These are phyloP conservation scores for Mikania micrantha DNA, from an alignment of 129 eudicot genomes.

Conservation along the genomic window DNA sequence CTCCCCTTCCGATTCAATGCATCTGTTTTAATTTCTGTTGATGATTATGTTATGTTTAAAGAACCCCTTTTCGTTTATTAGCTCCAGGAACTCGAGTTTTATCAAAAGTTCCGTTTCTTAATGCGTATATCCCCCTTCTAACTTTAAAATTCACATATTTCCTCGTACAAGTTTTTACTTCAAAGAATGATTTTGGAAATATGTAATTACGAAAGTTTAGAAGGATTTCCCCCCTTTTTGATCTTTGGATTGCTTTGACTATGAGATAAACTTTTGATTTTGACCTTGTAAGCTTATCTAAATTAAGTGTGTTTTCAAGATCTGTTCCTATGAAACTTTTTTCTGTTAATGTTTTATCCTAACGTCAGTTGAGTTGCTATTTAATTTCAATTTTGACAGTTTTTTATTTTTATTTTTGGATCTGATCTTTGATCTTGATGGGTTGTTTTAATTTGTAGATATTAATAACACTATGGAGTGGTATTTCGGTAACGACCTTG, in stretches of 20 bases:
- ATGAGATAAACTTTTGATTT: background rate
- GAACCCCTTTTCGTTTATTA: background rate
- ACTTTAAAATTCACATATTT: too few relatives aligned
- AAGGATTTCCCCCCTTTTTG: background rate
- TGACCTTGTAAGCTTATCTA: background rate
- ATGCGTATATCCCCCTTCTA: too few relatives aligned
- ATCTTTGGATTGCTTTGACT: background rate
- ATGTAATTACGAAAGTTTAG: too few relatives aligned
- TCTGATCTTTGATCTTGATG: conserved; percentile 1
- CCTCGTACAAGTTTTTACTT: too few relatives aligned
- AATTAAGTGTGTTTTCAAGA: conserved; percentile 1
- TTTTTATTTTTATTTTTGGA: too few relatives aligned
- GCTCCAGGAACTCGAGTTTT: background rate
- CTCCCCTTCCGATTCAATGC: background rate
- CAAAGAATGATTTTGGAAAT: too few relatives aligned
- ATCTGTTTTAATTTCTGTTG: background rate
- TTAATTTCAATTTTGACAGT: background rate
- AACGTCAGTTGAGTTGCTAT: background rate
- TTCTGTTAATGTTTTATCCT: background rate
- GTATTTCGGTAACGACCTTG: conserved; percentile 51
- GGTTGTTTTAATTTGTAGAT: background rate
- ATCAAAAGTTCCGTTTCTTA: background rate
- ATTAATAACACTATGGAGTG: conserved; percentile 47
- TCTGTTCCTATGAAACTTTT: background rate
- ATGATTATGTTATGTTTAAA: background rate